A percentile compares a stretch with the other conserved stretches of the same genome.
Conservation (phyloP, 2,329 filamentous ascomycete genomes). For the Hymenoscyphus infarciens region DNA sequence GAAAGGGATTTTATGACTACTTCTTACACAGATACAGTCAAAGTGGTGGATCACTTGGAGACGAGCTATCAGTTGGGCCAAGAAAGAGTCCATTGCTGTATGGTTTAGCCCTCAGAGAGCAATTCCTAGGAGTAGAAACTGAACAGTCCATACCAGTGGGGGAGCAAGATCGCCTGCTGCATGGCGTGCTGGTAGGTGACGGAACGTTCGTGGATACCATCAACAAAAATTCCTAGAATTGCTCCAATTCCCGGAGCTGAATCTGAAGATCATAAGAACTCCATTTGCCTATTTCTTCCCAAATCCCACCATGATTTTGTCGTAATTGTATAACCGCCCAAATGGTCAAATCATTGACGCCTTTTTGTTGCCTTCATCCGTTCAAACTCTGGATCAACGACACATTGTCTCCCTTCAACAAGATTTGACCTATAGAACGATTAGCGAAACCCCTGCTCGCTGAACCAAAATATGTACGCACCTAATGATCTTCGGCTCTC, state of each 20-base stretch:
- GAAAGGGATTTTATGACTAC: constrained; percentile 95
- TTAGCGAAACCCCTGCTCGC: constrained; percentile 20
- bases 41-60: constrained; percentile 36
- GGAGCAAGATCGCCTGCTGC: constrained; percentile 72
- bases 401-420: constrained; percentile 66
- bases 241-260: constrained; percentile 15
- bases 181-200: constrained; percentile 72
- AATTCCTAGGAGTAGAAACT: constrained; percentile 61
- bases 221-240: constrained; percentile 12
- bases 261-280: constrained; percentile 17
- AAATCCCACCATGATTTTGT: constrained; percentile 22
- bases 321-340: constrained; percentile 12
- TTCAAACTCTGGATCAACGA: constrained; percentile 53
- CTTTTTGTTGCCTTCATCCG: constrained; percentile 27
- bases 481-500: constrained; percentile 77
- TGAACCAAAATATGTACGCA: constrained; percentile 44
- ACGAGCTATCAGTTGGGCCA: constrained; percentile 49
- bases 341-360: constrained; percentile 26
- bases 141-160: constrained; percentile 69
- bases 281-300: constrained; percentile 12
- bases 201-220: constrained; percentile 51
- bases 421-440: constrained; percentile 51
- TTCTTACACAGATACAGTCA: constrained; percentile 73
- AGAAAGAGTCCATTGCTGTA: constrained; percentile 58
- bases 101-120: constrained; percentile 81